Conservation (phyloP, 768 basidiomycete genomes). For the Phallus indusiatus region DNA sequence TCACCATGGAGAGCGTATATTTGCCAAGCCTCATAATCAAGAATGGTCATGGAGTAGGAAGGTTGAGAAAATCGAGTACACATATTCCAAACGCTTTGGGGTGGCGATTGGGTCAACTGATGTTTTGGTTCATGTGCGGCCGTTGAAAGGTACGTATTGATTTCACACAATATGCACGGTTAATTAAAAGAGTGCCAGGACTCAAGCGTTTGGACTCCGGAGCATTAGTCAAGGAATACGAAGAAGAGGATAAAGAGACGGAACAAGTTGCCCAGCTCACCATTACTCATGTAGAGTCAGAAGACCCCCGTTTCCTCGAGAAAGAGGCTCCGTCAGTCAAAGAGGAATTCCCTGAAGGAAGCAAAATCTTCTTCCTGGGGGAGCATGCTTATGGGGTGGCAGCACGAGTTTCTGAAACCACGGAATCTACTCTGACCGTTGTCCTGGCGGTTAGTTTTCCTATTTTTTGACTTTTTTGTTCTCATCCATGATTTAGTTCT, state of each 20-base stretch:
- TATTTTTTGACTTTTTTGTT: neutral
- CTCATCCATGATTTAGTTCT: slow-evolving; percentile 47
- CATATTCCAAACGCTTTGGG: slow-evolving; percentile 84
- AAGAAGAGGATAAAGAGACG: slow-evolving; percentile 67
- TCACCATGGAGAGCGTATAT: slow-evolving; percentile 40
- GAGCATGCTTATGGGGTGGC: slow-evolving; percentile 94
- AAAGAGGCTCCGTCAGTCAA: slow-evolving; percentile 69
- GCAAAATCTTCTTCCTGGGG: slow-evolving; percentile 93
- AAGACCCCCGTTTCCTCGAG: slow-evolving; percentile 85
- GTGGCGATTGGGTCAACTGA: slow-evolving; percentile 78
- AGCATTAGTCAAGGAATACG: slow-evolving; percentile 92
- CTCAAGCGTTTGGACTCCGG: slow-evolving; percentile 82
- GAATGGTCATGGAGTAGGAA: slow-evolving; percentile 72
- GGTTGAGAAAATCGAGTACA: slow-evolving; percentile 70
- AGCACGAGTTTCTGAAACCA: slow-evolving; percentile 74
- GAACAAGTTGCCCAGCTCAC: slow-evolving; percentile 86
- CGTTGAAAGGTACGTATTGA: slow-evolving; percentile 63
- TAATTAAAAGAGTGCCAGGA: slow-evolving; percentile 35
- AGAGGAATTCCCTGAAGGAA: slow-evolving; percentile 85
- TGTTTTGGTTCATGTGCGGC: slow-evolving; percentile 77
- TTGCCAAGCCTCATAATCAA: slow-evolving; percentile 65
- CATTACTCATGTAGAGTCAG: slow-evolving; percentile 68
- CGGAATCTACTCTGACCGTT: slow-evolving; percentile 63
- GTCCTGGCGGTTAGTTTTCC: slow-evolving; percentile 63
- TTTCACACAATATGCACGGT: neutral